phyloP scores from a whole-genome alignment of 805 yeast genomes.

The Candida succiphila region DNA sequence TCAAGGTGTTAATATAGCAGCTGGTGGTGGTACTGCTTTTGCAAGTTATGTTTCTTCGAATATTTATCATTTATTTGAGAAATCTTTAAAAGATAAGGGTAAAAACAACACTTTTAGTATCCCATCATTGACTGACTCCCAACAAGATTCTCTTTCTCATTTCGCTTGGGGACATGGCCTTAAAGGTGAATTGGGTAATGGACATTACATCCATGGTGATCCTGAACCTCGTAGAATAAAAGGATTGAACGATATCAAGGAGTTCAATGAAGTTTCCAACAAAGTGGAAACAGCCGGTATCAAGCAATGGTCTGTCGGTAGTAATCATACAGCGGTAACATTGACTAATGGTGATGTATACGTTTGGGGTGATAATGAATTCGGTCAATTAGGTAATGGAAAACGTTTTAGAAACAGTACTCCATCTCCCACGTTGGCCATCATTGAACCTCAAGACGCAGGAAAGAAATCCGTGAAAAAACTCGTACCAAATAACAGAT shows the following conservation, averaged over 20 bases:
- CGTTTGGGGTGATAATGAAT: conserved; percentile 78
- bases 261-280: conserved; percentile 40
- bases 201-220: conserved; percentile 66
- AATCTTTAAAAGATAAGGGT: conserved; percentile 10
- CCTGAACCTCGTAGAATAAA: conserved; percentile 53
- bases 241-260: conserved; percentile 34
- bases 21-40: conserved; percentile 61
- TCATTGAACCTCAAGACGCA: conserved; percentile 40
- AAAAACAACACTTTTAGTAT: conserved; percentile 4
- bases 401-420: conserved; percentile 47
- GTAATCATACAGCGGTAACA: conserved; percentile 53
- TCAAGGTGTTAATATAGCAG: conserved; percentile 44
- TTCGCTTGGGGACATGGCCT: conserved; percentile 78
- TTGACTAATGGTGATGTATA: conserved; percentile 56
- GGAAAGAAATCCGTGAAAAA: conserved; percentile 12
- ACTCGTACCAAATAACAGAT: conserved; percentile 28
- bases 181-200: conserved; percentile 79
- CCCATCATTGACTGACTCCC: conserved; percentile 11
- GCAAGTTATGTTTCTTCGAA: conserved; percentile 29
- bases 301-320: conserved; percentile 48
- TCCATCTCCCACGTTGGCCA: conserved; percentile 44
- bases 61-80: conserved; percentile 25
- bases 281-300: conserved; percentile 36
- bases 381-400: conserved; percentile 81
- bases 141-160: conserved; percentile 22